phyloP scores from a whole-genome alignment of 805 yeast genomes.

The Blastobotrys parvus region DNA sequence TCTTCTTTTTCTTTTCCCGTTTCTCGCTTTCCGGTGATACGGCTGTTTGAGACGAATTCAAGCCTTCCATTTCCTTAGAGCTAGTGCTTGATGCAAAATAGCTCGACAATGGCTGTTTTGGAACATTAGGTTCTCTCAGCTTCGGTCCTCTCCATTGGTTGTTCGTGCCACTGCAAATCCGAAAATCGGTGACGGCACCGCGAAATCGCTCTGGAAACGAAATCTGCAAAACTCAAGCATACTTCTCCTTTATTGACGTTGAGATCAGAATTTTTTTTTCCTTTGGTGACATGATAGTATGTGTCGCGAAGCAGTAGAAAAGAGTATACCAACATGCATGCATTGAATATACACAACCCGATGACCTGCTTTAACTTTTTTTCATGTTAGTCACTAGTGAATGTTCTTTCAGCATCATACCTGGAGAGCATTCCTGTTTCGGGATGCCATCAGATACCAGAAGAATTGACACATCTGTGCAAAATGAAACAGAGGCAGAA shows the following conservation, averaged over 20 bases:
- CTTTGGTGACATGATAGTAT: background rate
- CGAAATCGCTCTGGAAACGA: too few species aligned
- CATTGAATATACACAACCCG: constrained; percentile 34
- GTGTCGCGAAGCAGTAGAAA: background rate
- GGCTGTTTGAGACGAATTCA: background rate
- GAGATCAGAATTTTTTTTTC: constrained; percentile 8
- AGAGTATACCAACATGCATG: constrained; percentile 39
- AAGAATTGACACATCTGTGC: constrained; percentile 37
- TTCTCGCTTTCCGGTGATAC: constrained; percentile 25
- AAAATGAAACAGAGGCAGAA: constrained; percentile 40
- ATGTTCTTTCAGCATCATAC: constrained; percentile 4
- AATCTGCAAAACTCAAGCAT: too few species aligned
- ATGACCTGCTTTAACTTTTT: constrained; percentile 18
- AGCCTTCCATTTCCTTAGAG: background rate
- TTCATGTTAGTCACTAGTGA: too few species aligned
- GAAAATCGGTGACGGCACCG: too few species aligned
- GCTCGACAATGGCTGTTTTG: constrained; percentile 87
- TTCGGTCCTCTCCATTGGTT: too few species aligned
- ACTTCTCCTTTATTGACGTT: constrained; percentile 30
- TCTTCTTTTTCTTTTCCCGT: constrained; percentile 46
- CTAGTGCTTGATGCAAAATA: too few species aligned
- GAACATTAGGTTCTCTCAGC: constrained; percentile 80
- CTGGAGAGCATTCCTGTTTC: constrained; percentile 32
- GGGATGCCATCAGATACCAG: constrained; percentile 33
- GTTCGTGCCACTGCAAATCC: too few species aligned